Conservation (phyloP, 345 rosid genomes). For the Lagerstroemia speciosa region DNA sequence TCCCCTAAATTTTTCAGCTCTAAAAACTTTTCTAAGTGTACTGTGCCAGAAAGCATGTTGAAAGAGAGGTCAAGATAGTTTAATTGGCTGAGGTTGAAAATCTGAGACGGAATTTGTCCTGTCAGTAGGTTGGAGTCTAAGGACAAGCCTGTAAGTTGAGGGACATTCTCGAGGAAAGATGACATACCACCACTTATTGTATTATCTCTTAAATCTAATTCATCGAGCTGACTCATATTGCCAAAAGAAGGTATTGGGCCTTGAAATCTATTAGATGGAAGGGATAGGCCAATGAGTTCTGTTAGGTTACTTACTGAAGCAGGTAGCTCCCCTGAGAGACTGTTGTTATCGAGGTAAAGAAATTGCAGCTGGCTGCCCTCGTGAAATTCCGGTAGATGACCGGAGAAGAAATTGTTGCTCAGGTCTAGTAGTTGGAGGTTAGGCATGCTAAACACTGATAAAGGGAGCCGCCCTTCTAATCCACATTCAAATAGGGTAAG, state of each 20-base stretch:
- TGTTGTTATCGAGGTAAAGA: fast-evolving
- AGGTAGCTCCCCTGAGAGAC: not conserved
- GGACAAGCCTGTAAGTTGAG: not conserved
- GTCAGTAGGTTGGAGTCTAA: not conserved
- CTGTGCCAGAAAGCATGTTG: no score
- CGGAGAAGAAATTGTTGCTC: not conserved
- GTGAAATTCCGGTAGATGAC: not conserved
- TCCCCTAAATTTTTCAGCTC: not conserved
- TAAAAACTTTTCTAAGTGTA: not conserved
- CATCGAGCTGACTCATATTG: conserved; percentile 1
- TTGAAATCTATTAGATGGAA: fast-evolving
- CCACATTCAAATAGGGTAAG: not conserved
- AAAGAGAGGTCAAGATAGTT: not conserved
- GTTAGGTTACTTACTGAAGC: not conserved
- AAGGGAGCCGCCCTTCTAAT: not conserved
- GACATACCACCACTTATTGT: not conserved
- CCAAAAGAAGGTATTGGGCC: conserved; percentile 1
- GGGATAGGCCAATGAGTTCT: not conserved
- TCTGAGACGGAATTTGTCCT: not conserved
- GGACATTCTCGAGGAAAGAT: not conserved
- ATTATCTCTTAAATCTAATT: not conserved
- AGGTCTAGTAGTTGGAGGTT: not conserved
- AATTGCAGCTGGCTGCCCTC: not conserved
- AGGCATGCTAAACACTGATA: not conserved
- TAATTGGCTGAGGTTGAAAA: not conserved